Evolutionary conservation across 345 rosid genomes (phyloP).

Genomic region (Firmiana major): DNA sequence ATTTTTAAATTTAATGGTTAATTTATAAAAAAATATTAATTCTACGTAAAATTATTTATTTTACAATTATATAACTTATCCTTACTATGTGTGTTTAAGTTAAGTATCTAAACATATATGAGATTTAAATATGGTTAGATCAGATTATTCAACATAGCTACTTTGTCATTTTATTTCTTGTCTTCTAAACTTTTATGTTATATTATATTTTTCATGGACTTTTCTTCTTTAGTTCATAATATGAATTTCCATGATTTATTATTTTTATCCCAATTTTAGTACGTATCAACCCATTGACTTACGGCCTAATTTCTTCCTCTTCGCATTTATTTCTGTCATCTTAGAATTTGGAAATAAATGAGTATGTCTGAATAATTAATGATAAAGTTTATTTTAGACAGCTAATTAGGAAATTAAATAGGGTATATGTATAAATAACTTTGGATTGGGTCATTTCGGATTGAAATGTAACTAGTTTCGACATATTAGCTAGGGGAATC

Average conservation of each 20-base stretch:
- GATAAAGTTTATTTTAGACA: not conserved
- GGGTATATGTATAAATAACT: not conserved
- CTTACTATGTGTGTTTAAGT: no score
- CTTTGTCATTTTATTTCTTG: not conserved
- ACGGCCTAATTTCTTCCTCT: not conserved
- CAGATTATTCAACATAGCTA: not conserved
- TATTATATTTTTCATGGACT: not conserved
- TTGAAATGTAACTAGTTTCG: no score
- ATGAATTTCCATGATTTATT: not conserved
- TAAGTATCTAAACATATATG: conserved; percentile 18
- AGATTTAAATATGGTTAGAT: not conserved
- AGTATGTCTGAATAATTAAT: not conserved
- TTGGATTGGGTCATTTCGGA: no score
- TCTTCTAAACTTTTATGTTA: not conserved
- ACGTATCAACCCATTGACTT: not conserved
- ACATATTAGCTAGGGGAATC: no score
- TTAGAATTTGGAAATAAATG: not conserved
- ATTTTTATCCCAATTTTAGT: not conserved
- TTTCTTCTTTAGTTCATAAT: not conserved
- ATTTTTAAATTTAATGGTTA: no score
- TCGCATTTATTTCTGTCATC: not conserved
- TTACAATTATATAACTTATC: no score
- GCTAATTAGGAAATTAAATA: not conserved
- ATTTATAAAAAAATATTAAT: no score
- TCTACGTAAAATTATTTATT: no score